These are phyloP conservation scores for Teunomyces barrocoloradensis DNA, from an alignment of 805 yeast genomes.

Conservation along the genomic window DNA sequence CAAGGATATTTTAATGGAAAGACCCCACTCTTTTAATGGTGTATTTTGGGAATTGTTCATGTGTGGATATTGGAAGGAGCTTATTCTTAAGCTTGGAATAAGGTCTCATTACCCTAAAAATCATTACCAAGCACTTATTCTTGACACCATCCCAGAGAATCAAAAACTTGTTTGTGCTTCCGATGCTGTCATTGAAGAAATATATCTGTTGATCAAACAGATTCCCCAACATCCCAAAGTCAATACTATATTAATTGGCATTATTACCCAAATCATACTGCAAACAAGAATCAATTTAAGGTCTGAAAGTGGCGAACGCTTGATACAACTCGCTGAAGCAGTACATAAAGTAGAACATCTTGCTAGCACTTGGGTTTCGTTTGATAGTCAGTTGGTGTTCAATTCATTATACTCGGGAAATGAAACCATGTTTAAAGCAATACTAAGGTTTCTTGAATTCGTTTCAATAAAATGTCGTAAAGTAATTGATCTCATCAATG, in stretches of 20 bases:
- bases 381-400: constrained; percentile 17
- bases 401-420: constrained; percentile 27
- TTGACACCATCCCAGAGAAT: constrained; percentile 20
- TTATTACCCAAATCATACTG: constrained; percentile 15
- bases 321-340: constrained; percentile 1
- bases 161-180: constrained; percentile 12
- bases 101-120: background rate
- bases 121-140: constrained; percentile 20
- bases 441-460: constrained; percentile 9
- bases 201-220: constrained; percentile 10
- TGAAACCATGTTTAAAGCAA: constrained; percentile 23
- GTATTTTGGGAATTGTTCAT: constrained; percentile 27
- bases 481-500: constrained; percentile 4
- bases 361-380: constrained; percentile 19
- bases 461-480: constrained; percentile 4
- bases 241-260: constrained; percentile 18
- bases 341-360: constrained; percentile 1
- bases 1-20: constrained; percentile 14
- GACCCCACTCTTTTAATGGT: background rate
- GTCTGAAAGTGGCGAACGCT: background rate
- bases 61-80: constrained; percentile 29
- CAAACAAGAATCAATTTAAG: constrained; percentile 3
- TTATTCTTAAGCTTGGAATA: constrained; percentile 14
- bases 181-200: background rate
- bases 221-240: constrained; percentile 18